Percentiles rank a stretch among this genome's conserved stretches.
phyloP scores from a whole-genome alignment of 202 grass and related monocot species.

The Setaria viridis region DNA sequence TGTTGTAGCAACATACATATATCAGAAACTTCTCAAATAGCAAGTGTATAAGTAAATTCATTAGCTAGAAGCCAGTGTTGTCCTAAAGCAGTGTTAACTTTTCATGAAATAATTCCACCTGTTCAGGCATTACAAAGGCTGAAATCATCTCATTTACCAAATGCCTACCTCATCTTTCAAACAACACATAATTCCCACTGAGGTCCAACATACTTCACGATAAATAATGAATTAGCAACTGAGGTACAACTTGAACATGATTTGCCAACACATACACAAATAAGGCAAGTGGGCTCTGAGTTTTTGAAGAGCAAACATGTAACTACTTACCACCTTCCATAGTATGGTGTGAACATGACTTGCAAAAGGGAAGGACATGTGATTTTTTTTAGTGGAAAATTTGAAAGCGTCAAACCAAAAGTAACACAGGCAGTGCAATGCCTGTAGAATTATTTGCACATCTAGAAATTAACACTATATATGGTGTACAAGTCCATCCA shows the following conservation, averaged over 20 bases:
- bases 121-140: slow-evolving; percentile 2
- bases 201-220: slow-evolving; percentile 34
- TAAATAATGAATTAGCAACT: slow-evolving; percentile 13
- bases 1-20: background rate
- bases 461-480: background rate
- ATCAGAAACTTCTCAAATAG: slow-evolving; percentile 30
- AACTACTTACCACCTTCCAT: background rate
- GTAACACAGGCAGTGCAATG: background rate
- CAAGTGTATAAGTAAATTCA: slow-evolving; percentile 11
- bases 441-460: background rate
- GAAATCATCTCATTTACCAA: slow-evolving; percentile 21
- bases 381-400: background rate
- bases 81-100: background rate
- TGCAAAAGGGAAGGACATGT: slow-evolving; percentile 8
- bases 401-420: background rate
- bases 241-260: slow-evolving; percentile 25
- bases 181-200: background rate
- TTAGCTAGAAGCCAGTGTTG: slow-evolving; percentile 9
- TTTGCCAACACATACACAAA: slow-evolving; percentile 12
- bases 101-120: background rate
- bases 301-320: background rate
- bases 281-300: background rate
- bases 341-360: background rate
- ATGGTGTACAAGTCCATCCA: background rate
- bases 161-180: slow-evolving; percentile 24